Conservation (phyloP, 2,329 filamentous ascomycete genomes). For the Exophiala oligosperma region DNA sequence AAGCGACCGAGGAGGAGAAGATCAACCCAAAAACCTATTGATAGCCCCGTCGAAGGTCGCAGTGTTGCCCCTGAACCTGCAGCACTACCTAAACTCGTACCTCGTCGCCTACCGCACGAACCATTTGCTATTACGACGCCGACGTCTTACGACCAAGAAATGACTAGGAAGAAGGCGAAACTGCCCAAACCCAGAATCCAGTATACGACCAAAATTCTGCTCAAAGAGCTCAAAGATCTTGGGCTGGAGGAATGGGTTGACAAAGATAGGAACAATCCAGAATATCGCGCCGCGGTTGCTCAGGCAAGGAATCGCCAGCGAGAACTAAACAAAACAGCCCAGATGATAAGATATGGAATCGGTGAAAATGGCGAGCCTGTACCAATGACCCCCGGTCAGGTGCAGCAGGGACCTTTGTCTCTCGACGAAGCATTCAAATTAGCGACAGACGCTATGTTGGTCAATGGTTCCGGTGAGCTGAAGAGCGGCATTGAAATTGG, state of each 20-base stretch:
- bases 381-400: neutral
- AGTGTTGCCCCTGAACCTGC: conserved; percentile 16
- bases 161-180: conserved; percentile 2
- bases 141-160: conserved; percentile 2
- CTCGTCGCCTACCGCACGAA: neutral
- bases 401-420: neutral
- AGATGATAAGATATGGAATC: conserved; percentile 12
- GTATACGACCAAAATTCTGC: conserved; percentile 11
- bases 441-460: conserved; percentile 3
- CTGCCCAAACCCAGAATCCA: conserved; percentile 6
- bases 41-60: neutral
- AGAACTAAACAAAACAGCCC: conserved; percentile 15
- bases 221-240: conserved; percentile 18
- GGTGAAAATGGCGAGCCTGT: neutral
- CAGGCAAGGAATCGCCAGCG: conserved; percentile 17
- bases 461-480: neutral
- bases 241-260: conserved; percentile 23
- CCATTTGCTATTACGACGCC: conserved; percentile 4
- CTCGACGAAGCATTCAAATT: conserved; percentile 9
- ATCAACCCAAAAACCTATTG: neutral
- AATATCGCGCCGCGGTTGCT: conserved; percentile 14
- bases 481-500: neutral
- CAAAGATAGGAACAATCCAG: conserved; percentile 18
- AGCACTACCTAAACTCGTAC: neutral
- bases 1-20: neutral